Evolutionary conservation across 2,329 filamentous ascomycete genomes (phyloP).

Genomic region (Aspergillus phoenicis): DNA sequence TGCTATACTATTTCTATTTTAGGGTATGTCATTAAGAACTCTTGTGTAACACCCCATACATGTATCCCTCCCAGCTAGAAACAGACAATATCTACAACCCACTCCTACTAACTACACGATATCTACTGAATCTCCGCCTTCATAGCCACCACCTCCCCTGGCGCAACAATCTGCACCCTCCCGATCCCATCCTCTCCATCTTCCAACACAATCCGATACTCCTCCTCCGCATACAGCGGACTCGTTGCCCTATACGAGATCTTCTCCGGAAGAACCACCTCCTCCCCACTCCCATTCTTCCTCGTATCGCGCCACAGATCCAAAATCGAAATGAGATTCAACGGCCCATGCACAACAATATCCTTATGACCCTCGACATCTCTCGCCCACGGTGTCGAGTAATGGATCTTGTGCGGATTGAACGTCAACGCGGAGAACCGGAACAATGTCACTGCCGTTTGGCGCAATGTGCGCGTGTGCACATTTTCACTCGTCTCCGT

Average conservation of each 20-base stretch:
- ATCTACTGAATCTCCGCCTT: slow-evolving; percentile 38
- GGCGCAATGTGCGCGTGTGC: slow-evolving; percentile 38
- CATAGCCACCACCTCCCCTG: slow-evolving; percentile 38
- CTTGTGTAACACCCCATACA: not conserved
- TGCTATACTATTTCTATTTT: too few species aligned
- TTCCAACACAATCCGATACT: slow-evolving; percentile 48
- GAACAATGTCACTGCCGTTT: slow-evolving; percentile 46
- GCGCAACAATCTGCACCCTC: slow-evolving; percentile 39
- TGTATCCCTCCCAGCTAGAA: not conserved
- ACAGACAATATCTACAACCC: not conserved
- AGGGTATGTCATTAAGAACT: too few species aligned
- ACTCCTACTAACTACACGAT: not conserved
- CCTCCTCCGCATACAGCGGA: slow-evolving; percentile 53
- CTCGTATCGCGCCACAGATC: slow-evolving; percentile 49
- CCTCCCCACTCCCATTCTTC: slow-evolving; percentile 18
- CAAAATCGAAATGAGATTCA: slow-evolving; percentile 48
- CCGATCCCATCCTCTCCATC: slow-evolving; percentile 34
- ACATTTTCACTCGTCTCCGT: slow-evolving; percentile 27
- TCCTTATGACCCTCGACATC: slow-evolving; percentile 48
- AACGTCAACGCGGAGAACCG: slow-evolving; percentile 49
- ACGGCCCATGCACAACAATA: slow-evolving; percentile 48
- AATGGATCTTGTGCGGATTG: slow-evolving; percentile 50
- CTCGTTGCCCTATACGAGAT: slow-evolving; percentile 54
- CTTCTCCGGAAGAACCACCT: slow-evolving; percentile 41
- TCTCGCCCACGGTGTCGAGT: slow-evolving; percentile 47